phyloP scores from a whole-genome alignment of 148 eudicot genomes.

The Rhododendron kiyosumense region DNA sequence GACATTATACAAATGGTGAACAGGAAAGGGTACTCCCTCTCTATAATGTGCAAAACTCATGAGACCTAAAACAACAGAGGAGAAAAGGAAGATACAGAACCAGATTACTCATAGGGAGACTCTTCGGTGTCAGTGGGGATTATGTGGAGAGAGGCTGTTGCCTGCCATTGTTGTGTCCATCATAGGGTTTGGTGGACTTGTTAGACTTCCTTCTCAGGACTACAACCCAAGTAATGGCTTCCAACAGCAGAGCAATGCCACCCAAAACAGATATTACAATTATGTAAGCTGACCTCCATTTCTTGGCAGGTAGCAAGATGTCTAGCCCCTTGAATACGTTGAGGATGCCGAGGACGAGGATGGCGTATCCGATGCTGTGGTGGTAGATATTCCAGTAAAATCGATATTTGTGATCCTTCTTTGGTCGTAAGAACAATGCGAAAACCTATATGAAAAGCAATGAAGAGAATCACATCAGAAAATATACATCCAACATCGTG shows the following conservation, averaged over 20 bases:
- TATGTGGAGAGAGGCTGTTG: conserved; percentile 19
- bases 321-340: conserved; percentile 82
- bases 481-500: not conserved
- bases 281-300: conserved; percentile 67
- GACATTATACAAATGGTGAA: conserved; percentile 8
- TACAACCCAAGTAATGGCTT: conserved; percentile 73
- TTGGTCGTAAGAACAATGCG: conserved; percentile 81
- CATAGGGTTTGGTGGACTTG: conserved; percentile 64
- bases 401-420: conserved; percentile 80
- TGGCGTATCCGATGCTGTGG: conserved; percentile 64
- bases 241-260: conserved; percentile 51
- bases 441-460: conserved; percentile 42
- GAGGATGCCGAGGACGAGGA: conserved; percentile 66
- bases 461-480: not conserved
- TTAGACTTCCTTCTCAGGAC: conserved; percentile 50
- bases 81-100: not conserved
- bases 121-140: not conserved
- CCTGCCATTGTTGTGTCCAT: conserved; percentile 39
- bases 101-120: not conserved
- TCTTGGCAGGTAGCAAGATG: conserved; percentile 67
- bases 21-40: not conserved
- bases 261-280: conserved; percentile 48
- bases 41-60: not conserved
- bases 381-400: conserved; percentile 89
- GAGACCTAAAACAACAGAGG: not conserved